phyloP scores from a whole-genome alignment of 1,284 basidiomycete genomes.

The Trametes pubescens region DNA sequence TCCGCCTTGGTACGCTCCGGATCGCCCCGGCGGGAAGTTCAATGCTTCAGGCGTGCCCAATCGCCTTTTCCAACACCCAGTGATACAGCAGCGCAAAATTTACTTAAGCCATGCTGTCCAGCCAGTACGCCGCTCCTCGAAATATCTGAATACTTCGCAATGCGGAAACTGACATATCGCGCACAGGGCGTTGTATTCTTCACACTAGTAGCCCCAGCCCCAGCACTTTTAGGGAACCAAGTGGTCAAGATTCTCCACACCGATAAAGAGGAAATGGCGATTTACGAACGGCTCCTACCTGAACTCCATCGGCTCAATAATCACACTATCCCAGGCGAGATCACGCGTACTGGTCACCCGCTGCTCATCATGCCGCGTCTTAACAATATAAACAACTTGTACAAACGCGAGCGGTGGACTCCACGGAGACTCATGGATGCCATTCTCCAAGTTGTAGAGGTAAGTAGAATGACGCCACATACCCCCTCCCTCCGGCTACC shows the following conservation, averaged over 20 bases:
- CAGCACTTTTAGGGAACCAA: background rate
- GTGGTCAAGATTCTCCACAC: background rate
- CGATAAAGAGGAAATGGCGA: background rate
- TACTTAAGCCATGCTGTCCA: too few species aligned
- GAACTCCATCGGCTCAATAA: background rate
- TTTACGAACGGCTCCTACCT: background rate
- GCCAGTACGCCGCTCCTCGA: too few species aligned
- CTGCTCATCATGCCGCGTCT: slow-evolving; percentile 8
- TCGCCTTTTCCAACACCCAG: too few species aligned
- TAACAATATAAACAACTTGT: background rate
- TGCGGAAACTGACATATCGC: too few species aligned
- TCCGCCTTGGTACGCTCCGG: too few species aligned
- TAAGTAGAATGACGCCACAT: background rate
- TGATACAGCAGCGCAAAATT: too few species aligned
- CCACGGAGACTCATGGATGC: background rate
- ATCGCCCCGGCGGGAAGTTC: too few species aligned
- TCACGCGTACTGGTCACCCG: background rate
- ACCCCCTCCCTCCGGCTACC: background rate
- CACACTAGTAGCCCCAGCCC: background rate
- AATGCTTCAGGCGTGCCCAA: too few species aligned
- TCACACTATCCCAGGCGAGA: slow-evolving; percentile 5
- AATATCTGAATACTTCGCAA: too few species aligned
- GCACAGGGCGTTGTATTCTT: background rate
- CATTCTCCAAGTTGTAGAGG: background rate
- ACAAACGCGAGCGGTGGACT: background rate